These are phyloP conservation scores for Nemophila menziesii DNA, from an alignment of 257 asterid species.

Conservation along the genomic window DNA sequence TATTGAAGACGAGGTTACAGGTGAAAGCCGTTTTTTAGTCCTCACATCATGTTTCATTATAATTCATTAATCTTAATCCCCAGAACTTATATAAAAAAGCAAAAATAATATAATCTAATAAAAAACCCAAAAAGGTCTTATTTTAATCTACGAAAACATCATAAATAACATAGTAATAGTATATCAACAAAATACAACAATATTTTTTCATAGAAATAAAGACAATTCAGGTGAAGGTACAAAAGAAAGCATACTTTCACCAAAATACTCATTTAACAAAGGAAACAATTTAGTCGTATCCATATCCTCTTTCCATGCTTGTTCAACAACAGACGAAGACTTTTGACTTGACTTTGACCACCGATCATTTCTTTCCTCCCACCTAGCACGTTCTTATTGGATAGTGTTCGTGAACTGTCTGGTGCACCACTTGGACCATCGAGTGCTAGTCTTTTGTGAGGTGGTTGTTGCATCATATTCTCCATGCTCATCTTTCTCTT, in stretches of 20 bases:
- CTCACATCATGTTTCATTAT: too few relatives aligned
- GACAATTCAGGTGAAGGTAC: slow-evolving; percentile 55
- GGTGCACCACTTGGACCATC: slow-evolving; percentile 25
- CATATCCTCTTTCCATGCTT: slow-evolving; percentile 48
- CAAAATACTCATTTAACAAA: slow-evolving; percentile 47
- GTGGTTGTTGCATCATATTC: slow-evolving; percentile 32
- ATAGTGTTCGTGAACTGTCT: slow-evolving; percentile 20
- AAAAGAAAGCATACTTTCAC: slow-evolving; percentile 67
- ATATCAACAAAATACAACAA: too few relatives aligned
- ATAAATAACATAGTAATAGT: too few relatives aligned
- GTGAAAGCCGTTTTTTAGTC: too few relatives aligned
- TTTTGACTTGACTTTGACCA: slow-evolving; percentile 35
- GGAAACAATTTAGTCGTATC: slow-evolving; percentile 45
- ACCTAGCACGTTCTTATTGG: slow-evolving; percentile 35
- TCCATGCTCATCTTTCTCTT: too few relatives aligned
- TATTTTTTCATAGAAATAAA: slow-evolving; percentile 57
- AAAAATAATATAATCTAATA: too few relatives aligned
- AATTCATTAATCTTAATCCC: too few relatives aligned
- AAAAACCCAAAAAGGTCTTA: too few relatives aligned
- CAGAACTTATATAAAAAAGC: too few relatives aligned
- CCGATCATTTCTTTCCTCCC: slow-evolving; percentile 31
- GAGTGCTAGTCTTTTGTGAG: too few relatives aligned
- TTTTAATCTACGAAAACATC: too few relatives aligned
- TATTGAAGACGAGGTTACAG: too few relatives aligned
- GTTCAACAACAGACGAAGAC: slow-evolving; percentile 37